Evolutionary conservation across 1,284 basidiomycete species (phyloP).

Genomic region (Cutaneotrichosporon cavernicola): DNA sequence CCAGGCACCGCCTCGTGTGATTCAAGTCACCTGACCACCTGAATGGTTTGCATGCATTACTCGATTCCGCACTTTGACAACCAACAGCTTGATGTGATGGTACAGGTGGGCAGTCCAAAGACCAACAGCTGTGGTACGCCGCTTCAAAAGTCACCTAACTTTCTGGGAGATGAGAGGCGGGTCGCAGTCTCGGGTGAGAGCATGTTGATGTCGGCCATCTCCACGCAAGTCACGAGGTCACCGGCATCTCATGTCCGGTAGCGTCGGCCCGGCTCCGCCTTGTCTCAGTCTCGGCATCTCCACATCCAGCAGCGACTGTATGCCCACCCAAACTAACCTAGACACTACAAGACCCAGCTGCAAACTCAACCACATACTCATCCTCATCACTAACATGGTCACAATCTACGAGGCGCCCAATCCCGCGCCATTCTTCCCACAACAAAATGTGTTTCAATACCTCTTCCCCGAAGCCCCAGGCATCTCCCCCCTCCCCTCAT

Average conservation of each 20-base stretch:
- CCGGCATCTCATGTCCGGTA: neutral
- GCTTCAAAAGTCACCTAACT: neutral
- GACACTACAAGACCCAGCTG: neutral
- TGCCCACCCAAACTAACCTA: too few relatives aligned
- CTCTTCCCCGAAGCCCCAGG: constrained; percentile 17
- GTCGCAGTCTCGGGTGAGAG: too few relatives aligned
- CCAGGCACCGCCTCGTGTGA: neutral
- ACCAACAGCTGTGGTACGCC: neutral
- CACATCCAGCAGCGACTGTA: neutral
- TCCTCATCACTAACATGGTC: neutral
- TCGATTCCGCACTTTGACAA: too few relatives aligned
- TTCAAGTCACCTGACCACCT: too few relatives aligned
- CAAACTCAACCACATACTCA: neutral
- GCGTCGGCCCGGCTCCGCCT: neutral
- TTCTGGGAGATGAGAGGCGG: too few relatives aligned
- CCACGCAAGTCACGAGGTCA: neutral
- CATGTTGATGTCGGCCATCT: neutral
- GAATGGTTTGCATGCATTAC: too few relatives aligned
- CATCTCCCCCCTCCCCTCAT: constrained; percentile 4
- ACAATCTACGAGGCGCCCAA: constrained; percentile 20
- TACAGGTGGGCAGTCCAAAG: neutral
- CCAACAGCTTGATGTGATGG: too few relatives aligned
- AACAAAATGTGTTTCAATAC: constrained; percentile 18
- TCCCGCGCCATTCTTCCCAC: constrained; percentile 17
- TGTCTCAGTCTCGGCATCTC: neutral